Percentiles rank a stretch among this genome's conserved stretches.
Evolutionary conservation across 1,139 yeast genomes (phyloP).

Genomic region (Protomyces arabidopsidicola): DNA sequence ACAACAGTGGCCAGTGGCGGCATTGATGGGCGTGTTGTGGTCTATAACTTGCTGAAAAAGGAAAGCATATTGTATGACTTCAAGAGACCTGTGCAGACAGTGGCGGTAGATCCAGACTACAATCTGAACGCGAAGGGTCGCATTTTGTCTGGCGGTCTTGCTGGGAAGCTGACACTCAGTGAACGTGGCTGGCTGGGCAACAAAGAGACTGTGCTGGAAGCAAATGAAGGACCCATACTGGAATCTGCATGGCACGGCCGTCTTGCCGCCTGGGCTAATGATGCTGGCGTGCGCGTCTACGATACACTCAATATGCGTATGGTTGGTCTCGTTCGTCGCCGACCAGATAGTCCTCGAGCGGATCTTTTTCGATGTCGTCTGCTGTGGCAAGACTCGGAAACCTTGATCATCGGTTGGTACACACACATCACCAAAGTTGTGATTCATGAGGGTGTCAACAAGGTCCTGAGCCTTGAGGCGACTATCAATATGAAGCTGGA

Average conservation of each 20-base stretch:
- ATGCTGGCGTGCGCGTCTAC: conserved; percentile 43
- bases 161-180: conserved; percentile 73
- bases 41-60: conserved; percentile 5
- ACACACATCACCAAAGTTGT: conserved; percentile 69
- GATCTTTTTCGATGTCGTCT: conserved; percentile 83
- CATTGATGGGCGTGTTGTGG: conserved; percentile 28
- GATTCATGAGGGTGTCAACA: conserved; percentile 37
- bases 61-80: conserved; percentile 52
- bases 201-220: conserved; percentile 62
- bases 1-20: conserved; percentile 28
- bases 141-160: conserved; percentile 75
- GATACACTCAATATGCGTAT: conserved; percentile 32
- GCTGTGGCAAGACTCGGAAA: conserved; percentile 60
- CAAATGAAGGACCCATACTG: conserved; percentile 67
- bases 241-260: conserved; percentile 60
- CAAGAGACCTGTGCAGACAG: conserved; percentile 83
- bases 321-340: conserved; percentile 47
- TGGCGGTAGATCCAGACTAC: conserved; percentile 71
- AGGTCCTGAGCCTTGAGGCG: conserved; percentile 11
- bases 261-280: conserved; percentile 78
- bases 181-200: conserved; percentile 84
- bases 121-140: conserved; percentile 53
- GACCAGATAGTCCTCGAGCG: conserved; percentile 61
- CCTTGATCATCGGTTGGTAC: conserved; percentile 80
- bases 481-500: conserved; percentile 46